Evolutionary conservation across 805 yeast species (phyloP), one percentile per base, ranked within the genome.

Genomic region (Wickerhamomyces xylosicus): DNA sequence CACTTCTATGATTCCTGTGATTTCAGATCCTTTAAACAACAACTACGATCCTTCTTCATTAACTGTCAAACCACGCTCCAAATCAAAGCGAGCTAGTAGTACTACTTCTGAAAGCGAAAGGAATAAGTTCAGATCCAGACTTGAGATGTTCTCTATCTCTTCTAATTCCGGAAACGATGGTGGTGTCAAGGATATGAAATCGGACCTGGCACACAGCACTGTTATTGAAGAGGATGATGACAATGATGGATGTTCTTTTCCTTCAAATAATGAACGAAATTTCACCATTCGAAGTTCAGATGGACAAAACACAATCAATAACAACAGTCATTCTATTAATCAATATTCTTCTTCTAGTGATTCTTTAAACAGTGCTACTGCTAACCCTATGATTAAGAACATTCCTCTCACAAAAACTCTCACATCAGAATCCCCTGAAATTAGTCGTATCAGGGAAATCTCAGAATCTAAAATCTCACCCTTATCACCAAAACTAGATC

Each of bases 11-110:
- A 11, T 25, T n/a, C 14, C 29, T 25, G 29, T 25, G 5, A 9
- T 25, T 9, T 25, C 13, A 25, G 29, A 25, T 13, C 29, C 29
- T 25, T 25, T n/a, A 7, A 25, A 7, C 29, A n/a, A n/a, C n/a
- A n/a, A n/a, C n/a, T n/a, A n/a, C n/a, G n/a, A n/a, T n/a, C n/a
- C n/a, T n/a, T 8, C 14, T 25, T 25, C 29, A 25, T 25, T 13
- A 11, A 15, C 19, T 8, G 13, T 31, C 13, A 31, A 17, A 15
- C 33, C 33, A 16, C 33, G 19, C 17, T 31, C 19, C 13, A 31
- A 31, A 15, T 46, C 52, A 11, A 53, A 53, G 37, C 38, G 58
- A 31, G 53, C 57, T 10, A 49, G 44, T 31, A 46, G 50, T 19
- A 41, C 46, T 13, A 37, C 36, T 0, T 45, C 52, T 2, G 45